Base-by-base conservation (phyloP, 129 eudicot species). In the Solidago caesia region DNA sequence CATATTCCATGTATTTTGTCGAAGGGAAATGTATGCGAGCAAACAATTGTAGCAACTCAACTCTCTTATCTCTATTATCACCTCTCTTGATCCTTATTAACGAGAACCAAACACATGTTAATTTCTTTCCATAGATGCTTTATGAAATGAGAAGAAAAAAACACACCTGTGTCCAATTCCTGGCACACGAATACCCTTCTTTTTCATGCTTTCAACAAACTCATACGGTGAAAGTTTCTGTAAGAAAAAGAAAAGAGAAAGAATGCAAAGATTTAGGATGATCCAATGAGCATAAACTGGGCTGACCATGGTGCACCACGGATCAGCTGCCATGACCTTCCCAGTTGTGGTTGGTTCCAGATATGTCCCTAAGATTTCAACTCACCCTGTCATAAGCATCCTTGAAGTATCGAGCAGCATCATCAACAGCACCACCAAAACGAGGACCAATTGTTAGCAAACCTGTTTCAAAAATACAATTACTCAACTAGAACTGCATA, bases 371-470 rank as follows among this genome's bases (percentile, higher is more conserved):
- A 12, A 9, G 41, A 12, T 16, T 66, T 2, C 43, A 70, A 76
- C 96, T 83, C 62, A 90, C 99, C 89, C 89, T 82, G 79, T 94
- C 97, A 71, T 85, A 94, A 76, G 99, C 99, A 80, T 91, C 99
- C 89, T 94, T 94, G 79, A 94, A 94, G 84, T 91, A 94, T 60
- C 99, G 91, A 74, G 99, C 99, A 59, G 99, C 99, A 74, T 94
- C 99, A 79, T 94, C 99, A 77, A 94, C 81, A 63, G 99, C 99
- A 63, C 99, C 99, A 43, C 99, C 99, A 80, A 94, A 94, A 65
- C 99, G 89, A 29, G 99, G 99, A 81, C 99, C 99, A 75, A 94
- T 94, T 46, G 99, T 94, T 67, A 94, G 83, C 87, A 94, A 91
- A 78, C 97, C 99, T 94, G 87, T 79, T 81, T 70, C 80, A 56